Conservation (phyloP, 2,329 filamentous ascomycete genomes). For the Monosporascus ibericus region DNA sequence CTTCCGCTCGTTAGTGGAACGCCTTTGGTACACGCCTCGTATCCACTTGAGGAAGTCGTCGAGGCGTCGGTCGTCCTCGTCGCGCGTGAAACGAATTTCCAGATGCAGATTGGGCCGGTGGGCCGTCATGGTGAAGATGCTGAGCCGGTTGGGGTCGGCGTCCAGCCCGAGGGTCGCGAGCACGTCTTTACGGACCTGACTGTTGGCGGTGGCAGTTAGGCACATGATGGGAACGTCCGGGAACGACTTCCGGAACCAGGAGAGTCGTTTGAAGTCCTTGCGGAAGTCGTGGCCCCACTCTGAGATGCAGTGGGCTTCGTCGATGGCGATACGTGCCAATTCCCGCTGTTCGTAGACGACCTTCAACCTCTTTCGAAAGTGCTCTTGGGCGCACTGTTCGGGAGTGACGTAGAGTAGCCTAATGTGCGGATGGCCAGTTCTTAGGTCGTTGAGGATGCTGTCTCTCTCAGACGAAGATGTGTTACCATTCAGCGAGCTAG, state of each 20-base stretch:
- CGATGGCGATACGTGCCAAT: constrained; percentile 81
- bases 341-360: constrained; percentile 74
- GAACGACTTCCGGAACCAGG: constrained; percentile 77
- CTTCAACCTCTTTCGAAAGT: constrained; percentile 69
- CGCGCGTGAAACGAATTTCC: constrained; percentile 76
- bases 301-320: constrained; percentile 94
- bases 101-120: constrained; percentile 83
- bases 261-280: constrained; percentile 81
- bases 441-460: constrained; percentile 71
- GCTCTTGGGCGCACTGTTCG: constrained; percentile 72
- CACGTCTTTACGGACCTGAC: constrained; percentile 75
- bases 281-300: constrained; percentile 98
- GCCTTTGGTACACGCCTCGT: constrained; percentile 62
- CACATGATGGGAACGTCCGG: constrained; percentile 87
- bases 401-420: constrained; percentile 90
- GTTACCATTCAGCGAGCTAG: constrained; percentile 81
- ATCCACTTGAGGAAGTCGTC: constrained; percentile 74
- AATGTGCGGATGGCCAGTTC: constrained; percentile 78
- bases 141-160: constrained; percentile 49
- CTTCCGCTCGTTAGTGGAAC: constrained; percentile 52
- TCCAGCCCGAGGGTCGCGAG: constrained; percentile 68
- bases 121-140: constrained; percentile 76
- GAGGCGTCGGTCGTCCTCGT: constrained; percentile 67
- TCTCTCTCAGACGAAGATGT: constrained; percentile 60
- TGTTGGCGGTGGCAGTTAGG: constrained; percentile 85